Evolutionary conservation across 2,329 filamentous ascomycete species (phyloP), one percentile per base, ranked within the genome.

Genomic region (Colletotrichum noveboracense): DNA sequence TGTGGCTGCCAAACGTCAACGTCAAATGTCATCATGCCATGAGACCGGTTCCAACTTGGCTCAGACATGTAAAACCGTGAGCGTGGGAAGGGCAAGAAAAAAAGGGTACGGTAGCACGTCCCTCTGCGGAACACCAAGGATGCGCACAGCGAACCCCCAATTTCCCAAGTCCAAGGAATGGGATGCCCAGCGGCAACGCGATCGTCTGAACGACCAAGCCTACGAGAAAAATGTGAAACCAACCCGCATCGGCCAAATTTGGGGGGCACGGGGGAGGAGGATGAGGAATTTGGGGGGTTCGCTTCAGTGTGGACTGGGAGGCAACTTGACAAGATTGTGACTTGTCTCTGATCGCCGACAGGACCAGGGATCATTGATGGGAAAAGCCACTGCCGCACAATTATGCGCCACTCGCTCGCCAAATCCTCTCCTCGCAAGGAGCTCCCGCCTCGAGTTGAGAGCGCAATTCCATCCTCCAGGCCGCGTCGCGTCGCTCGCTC

Each of bases 341-440:
- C 70, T 65, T 69, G 73, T 73, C 70, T 69, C 70, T 73, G 73
- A 75, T 75, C 73, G 73, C 67, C 73, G 73, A 67, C 73, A 65
- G 64, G 58, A 28, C 73, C 73, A 48, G 70, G 66, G 55, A 70
- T 38, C 66, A 62, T 24, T 10, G 34, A 36, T 36, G 9, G 21
- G 21, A 36, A 58, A 26, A 34, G 36, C 56, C 56, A 34, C 67
- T 62, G 58, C 67, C 56, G 67, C 56, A 70, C 28, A 62, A 55
- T 16, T 34, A 38, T 62, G 18, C 67, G 36, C 67, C 58, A 62
- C 67, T 52, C 36, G 67, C 56, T 34, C 34, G 38, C 65, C n/a
- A 43, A 70, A n/a, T 62, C n/a, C 56, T 52, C 14, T n/a, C 34
- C 18, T 34, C 7, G 58, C 58, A n/a, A 61, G 58, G 10, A 61